Evolutionary conservation across 306 rosid species (phyloP), one percentile per base, ranked within the genome.

Genomic region (Hippophae tibetana): DNA sequence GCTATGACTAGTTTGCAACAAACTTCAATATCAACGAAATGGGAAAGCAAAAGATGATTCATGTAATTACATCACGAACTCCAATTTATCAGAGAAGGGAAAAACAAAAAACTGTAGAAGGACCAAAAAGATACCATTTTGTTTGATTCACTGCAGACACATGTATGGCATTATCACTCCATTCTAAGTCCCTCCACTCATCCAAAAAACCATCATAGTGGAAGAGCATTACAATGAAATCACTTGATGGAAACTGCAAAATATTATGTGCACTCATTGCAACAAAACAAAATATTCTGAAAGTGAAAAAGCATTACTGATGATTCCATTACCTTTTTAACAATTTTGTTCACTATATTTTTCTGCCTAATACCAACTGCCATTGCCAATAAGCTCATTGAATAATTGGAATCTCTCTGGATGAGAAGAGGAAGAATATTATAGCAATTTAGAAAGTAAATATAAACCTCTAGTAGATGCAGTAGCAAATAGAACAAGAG

Each of bases 281-380:
- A 58, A 46, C 61, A 47, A 62, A n/a, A 52, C 56, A 10, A 27
- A 65, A 41, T 45, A 47, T 50, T 48, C 54, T 66, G 50, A 8
- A 41, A 60, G 65, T 47, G 13, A 44, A 58, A 71, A 60, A 41
- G 54, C 44, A 10, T 62, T 11, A 25, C 71, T 38, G 46, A 46
- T 76, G 65, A 57, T 53, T 70, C 10, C 27, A 54, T 58, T 52
- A 90, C 98, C 96, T 87, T 90, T 63, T 76, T 65, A 46, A 90
- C 84, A 67, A 90, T 85, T 62, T 60, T 63, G 60, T 78, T 75
- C 11, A 90, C 98, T 62, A 83, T 57, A 43, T 75, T 78, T 76
- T 83, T 90, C 72, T 90, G 98, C 47, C 72, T 81, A 65, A 87
- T 77, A 62, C 98, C 98, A 66, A 79, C 95, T 42, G 98, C 76